phyloP scores from a whole-genome alignment of 202 grass and related monocot genomes.

The Setaria viridis region DNA sequence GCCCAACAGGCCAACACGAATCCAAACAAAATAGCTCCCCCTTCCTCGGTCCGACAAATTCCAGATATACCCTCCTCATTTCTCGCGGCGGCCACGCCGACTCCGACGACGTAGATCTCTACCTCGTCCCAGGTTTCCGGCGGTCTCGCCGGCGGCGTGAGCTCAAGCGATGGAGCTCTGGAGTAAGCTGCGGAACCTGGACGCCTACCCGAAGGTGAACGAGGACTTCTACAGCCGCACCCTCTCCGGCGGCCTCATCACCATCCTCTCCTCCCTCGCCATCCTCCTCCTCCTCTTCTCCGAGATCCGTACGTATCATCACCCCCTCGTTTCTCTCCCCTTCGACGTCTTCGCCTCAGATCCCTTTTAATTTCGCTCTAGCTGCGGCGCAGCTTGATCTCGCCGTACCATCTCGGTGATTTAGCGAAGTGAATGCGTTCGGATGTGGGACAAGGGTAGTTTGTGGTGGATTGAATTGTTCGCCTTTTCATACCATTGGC shows the following conservation, averaged over 20 bases:
- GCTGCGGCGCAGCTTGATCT: slow-evolving; percentile 32
- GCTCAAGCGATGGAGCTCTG: slow-evolving; percentile 68
- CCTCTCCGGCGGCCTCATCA: slow-evolving; percentile 91
- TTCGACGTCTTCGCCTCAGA: neutral
- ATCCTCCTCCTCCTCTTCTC: slow-evolving; percentile 89
- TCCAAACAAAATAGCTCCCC: slow-evolving; percentile 29
- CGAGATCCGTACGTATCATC: slow-evolving; percentile 73
- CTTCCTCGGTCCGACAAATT: slow-evolving; percentile 9
- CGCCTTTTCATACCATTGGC: neutral
- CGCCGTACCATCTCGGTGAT: neutral
- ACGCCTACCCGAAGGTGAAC: slow-evolving; percentile 95
- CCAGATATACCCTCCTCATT: slow-evolving; percentile 54
- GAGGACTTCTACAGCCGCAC: slow-evolving; percentile 99
- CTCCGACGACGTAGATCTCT: slow-evolving; percentile 54
- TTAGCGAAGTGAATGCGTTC: slow-evolving; percentile 1
- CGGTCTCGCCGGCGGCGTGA: slow-evolving; percentile 36
- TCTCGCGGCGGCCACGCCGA: slow-evolving; percentile 40
- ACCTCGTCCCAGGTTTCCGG: slow-evolving; percentile 42
- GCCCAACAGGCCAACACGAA: neutral
- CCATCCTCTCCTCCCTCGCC: slow-evolving; percentile 76
- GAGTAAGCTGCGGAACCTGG: slow-evolving; percentile 79
- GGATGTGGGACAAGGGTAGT: neutral
- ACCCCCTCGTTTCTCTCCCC: neutral
- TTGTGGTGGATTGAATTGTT: slow-evolving; percentile 9
- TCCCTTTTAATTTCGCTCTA: slow-evolving; percentile 38